These are phyloP conservation scores for Ashbya aceris DNA, from an alignment of 1,139 yeast species.

Conservation along the genomic window DNA sequence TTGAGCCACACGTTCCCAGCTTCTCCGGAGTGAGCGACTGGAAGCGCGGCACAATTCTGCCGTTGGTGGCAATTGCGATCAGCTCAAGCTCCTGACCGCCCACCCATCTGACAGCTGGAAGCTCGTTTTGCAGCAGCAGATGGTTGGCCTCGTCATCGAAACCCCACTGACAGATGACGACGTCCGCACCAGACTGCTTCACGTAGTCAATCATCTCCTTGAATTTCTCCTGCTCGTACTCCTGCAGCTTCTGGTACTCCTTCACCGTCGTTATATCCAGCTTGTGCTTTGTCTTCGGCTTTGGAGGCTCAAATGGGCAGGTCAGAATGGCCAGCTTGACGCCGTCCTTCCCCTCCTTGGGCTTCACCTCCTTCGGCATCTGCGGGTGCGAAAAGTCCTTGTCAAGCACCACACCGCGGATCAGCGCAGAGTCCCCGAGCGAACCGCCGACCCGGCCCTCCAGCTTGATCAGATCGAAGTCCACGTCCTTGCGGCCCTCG, in stretches of 20 bases:
- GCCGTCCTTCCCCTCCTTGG: conserved; percentile 37
- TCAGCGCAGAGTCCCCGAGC: conserved; percentile 71
- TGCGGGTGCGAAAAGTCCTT: conserved; percentile 98
- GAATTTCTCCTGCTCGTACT: conserved; percentile 85
- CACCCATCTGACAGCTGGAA: conserved; percentile 98
- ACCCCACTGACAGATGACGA: conserved; percentile 99
- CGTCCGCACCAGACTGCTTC: conserved; percentile 86
- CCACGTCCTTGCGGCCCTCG: conserved; percentile 85
- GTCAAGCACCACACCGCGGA: conserved; percentile 86
- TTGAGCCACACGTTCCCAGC: conserved; percentile 79
- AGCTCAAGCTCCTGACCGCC: conserved; percentile 96
- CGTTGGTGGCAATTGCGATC: conserved; percentile 94
- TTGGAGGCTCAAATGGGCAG: conserved; percentile 99
- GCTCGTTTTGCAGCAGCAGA: conserved; percentile 70
- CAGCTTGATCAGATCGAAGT: conserved; percentile 88
- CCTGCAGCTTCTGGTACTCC: conserved; percentile 83
- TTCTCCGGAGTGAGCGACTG: conserved; percentile 80
- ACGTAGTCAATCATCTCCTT: conserved; percentile 83
- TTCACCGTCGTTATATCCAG: conserved; percentile 86
- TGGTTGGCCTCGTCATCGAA: conserved; percentile 99
- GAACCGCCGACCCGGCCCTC: conserved; percentile 96
- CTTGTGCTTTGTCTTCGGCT: conserved; percentile 97
- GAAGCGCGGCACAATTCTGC: conserved; percentile 93
- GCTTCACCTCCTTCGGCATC: conserved; percentile 68
- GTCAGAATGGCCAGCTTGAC: conserved; percentile 91